These are phyloP conservation scores for Omphalea diandra DNA, from an alignment of 441 rosid species.

Conservation along the genomic window DNA sequence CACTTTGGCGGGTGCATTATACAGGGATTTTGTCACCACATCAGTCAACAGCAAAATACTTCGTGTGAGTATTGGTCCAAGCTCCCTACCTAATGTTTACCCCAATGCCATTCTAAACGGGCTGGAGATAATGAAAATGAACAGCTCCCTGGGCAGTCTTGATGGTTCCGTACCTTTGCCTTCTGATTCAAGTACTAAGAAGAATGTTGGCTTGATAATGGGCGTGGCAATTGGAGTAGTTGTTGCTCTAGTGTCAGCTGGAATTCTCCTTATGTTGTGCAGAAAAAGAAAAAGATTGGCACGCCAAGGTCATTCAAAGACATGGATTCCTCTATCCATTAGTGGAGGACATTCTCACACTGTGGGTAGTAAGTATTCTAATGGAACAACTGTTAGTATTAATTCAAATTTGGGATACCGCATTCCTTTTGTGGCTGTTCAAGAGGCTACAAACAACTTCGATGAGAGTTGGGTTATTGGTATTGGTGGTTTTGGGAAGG, in stretches of 20 bases:
- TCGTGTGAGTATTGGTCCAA: constrained; percentile 73
- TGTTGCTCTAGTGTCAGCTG: constrained; percentile 40
- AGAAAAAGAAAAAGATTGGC: constrained; percentile 45
- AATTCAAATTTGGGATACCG: constrained; percentile 64
- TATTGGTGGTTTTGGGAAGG: constrained; percentile 96
- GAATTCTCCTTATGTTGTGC: constrained; percentile 43
- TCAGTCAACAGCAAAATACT: constrained; percentile 28
- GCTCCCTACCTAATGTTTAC: constrained; percentile 22
- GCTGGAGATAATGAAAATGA: constrained; percentile 90
- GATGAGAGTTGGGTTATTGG: constrained; percentile 85
- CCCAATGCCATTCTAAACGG: constrained; percentile 82
- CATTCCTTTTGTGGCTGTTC: constrained; percentile 70
- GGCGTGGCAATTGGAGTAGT: constrained; percentile 49
- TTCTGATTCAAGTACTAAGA: constrained; percentile 44
- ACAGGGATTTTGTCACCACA: constrained; percentile 51
- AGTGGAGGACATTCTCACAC: constrained; percentile 66
- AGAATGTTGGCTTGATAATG: constrained; percentile 41
- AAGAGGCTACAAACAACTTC: constrained; percentile 83
- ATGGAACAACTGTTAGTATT: constrained; percentile 60
- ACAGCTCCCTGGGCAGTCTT: constrained; percentile 66
- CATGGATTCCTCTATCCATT: constrained; percentile 73
- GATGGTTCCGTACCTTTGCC: constrained; percentile 24
- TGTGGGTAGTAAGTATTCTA: constrained; percentile 64
- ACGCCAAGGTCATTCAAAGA: constrained; percentile 61
- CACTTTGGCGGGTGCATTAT: constrained; percentile 52